Evolutionary conservation across 225 moss, liverwort and hornwort species (phyloP).

Genomic region (Asterella californica): DNA sequence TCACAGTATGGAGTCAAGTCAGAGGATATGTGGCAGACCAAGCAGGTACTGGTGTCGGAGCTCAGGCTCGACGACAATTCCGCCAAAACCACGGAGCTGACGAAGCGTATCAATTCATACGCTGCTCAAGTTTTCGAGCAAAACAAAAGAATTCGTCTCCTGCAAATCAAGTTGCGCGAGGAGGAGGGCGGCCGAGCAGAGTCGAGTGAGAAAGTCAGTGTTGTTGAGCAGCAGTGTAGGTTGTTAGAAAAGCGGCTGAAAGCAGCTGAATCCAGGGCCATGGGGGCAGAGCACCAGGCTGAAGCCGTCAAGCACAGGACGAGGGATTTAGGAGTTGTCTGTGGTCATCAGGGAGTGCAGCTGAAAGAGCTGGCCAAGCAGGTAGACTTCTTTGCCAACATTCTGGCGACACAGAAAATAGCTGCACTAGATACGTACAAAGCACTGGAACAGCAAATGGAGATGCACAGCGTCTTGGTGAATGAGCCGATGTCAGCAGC

Average conservation of each 20-base stretch:
- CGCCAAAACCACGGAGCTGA: constrained; percentile 25
- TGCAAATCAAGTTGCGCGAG: constrained; percentile 28
- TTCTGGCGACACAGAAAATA: constrained; percentile 17
- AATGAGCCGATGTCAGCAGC: neutral
- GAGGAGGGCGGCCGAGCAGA: constrained; percentile 26
- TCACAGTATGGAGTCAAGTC: neutral
- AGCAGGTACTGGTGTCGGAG: constrained; percentile 29
- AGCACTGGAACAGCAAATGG: neutral
- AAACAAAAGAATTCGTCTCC: constrained; percentile 28
- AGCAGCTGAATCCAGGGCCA: constrained; percentile 38
- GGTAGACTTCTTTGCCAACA: constrained; percentile 25
- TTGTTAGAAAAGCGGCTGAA: constrained; percentile 30
- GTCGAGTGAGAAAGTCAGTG: constrained; percentile 13
- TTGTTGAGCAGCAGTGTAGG: constrained; percentile 30
- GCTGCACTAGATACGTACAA: constrained; percentile 13
- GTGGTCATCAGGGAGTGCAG: constrained; percentile 41
- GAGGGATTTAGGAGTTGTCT: constrained; percentile 31
- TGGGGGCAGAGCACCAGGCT: constrained; percentile 34
- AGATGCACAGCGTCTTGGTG: neutral
- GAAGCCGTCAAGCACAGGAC: constrained; percentile 32
- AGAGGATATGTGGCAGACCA: constrained; percentile 8
- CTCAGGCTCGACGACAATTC: constrained; percentile 23
- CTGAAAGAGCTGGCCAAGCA: constrained; percentile 36
- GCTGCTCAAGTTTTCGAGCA: constrained; percentile 27
- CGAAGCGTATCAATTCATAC: constrained; percentile 25